Percentiles rank a stretch among this genome's conserved stretches.
Evolutionary conservation across 345 rosid species (phyloP).

Genomic region (Ricinus communis): DNA sequence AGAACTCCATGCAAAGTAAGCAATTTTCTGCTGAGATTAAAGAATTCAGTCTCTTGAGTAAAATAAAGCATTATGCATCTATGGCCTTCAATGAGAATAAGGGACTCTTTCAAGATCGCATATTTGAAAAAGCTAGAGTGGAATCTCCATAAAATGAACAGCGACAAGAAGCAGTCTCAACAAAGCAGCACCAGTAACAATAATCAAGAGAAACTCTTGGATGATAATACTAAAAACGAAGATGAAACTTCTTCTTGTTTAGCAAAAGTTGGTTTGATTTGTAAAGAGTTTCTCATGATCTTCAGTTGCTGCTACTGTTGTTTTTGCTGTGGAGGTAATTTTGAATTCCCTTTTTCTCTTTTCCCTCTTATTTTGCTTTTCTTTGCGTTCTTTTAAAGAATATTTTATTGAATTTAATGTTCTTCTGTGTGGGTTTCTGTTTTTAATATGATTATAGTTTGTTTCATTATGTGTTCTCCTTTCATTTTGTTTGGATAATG

Average conservation of each 20-base stretch:
- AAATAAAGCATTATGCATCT: slow-evolving; percentile 53
- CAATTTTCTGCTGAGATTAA: too few species aligned
- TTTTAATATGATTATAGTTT: background rate
- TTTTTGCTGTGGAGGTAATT: slow-evolving; percentile 58
- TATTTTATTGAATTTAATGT: background rate
- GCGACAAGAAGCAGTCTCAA: slow-evolving; percentile 39
- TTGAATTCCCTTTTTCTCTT: background rate
- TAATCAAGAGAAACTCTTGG: slow-evolving; percentile 38
- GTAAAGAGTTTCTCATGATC: slow-evolving; percentile 39
- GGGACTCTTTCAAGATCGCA: slow-evolving; percentile 59
- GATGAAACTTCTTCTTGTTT: background rate
- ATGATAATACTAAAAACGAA: slow-evolving; percentile 10
- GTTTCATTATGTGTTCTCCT: too few species aligned
- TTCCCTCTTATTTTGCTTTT: background rate
- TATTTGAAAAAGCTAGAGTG: slow-evolving; percentile 51
- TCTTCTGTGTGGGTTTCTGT: background rate
- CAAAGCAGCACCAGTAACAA: slow-evolving; percentile 17
- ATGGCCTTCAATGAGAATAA: slow-evolving; percentile 59
- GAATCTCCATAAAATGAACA: slow-evolving; percentile 56
- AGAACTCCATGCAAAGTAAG: too few species aligned
- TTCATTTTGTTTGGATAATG: too few species aligned
- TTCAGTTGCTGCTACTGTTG: slow-evolving; percentile 56
- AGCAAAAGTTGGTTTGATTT: slow-evolving; percentile 16
- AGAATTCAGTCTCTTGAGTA: too few species aligned
- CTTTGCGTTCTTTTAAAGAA: background rate